phyloP scores from a whole-genome alignment of 257 asterid species.

The Nicotiana obtusifolia region DNA sequence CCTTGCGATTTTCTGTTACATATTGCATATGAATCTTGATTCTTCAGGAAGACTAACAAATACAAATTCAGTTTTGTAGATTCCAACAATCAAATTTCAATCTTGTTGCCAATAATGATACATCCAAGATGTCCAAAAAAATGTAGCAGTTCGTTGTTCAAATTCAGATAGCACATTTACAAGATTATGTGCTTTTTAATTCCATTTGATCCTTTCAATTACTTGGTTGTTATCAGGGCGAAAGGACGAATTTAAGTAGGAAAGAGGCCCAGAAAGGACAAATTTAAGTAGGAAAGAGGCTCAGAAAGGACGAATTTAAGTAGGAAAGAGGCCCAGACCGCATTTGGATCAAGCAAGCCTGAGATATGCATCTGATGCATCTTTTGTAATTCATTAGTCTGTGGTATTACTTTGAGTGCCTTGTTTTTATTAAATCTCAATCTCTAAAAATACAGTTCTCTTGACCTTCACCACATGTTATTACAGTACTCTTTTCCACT shows the following conservation, averaged over 20 bases:
- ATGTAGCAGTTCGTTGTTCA: background rate
- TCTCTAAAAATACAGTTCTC: background rate
- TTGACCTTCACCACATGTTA: background rate
- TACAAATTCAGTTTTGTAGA: background rate
- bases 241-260: background rate
- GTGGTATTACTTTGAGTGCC: background rate
- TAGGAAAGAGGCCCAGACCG: background rate
- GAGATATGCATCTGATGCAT: background rate
- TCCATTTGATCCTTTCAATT: background rate
- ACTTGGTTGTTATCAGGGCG: background rate
- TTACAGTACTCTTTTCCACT: background rate
- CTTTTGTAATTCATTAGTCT: background rate
- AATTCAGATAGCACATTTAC: background rate
- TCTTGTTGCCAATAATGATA: background rate
- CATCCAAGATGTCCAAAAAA: background rate
- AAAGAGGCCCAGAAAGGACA: background rate
- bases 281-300: background rate
- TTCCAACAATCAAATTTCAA: background rate
- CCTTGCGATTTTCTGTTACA: background rate
- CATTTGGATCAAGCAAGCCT: background rate
- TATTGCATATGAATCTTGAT: background rate
- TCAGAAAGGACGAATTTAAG: background rate
- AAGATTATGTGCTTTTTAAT: background rate
- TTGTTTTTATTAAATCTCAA: background rate
- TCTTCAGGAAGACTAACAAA: background rate